Base-by-base conservation (phyloP, 129 eudicot species). In the Lactuca saligna region DNA sequence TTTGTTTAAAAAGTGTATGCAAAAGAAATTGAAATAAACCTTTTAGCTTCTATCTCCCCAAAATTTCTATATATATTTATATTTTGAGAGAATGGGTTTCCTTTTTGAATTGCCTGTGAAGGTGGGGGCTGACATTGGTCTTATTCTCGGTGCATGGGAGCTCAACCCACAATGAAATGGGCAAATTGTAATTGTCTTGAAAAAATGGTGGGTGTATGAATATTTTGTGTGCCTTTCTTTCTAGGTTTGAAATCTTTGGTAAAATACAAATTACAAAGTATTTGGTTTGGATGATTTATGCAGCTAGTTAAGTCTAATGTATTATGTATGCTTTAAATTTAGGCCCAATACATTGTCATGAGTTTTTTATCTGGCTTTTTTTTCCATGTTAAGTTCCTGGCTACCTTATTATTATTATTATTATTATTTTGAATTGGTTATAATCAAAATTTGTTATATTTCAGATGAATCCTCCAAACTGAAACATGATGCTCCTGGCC, bases 51-150 rank as follows among this genome's bases (percentile, higher is more conserved):
- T 58, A 38, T 42, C 17, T 50, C 37, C 8, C 34, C 41, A 44
- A 72, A 63, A 35, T 31, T 31, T 46, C 15, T 51, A 49, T 67
- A 50, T 78, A 73, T 61, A 66, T 75, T 83, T 74, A 16, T 79
- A 73, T 78, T 76, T 70, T 77, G 78, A 89, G 87, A 82, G 82
- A 79, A 79, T 81, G 96, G 94, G 77, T 84, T 89, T 83, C 73
- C 33, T 76, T 76, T 83, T 89, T 84, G 81, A 82, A 75, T 88
- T 89, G 96, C 86, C 90, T 89, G 93, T 89, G 96, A 89, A 89
- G 96, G 96, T 89, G 82, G 96, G 79, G 93, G 90, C 88, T 81
- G 88, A 84, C 76, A 81, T 74, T 89, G 89, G 84, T 79, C 86
- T 75, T 84, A 78, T 86, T 86, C 90, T 84, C 62, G 90, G 86